These are phyloP conservation scores for Opeltia flavorubescens DNA, from an alignment of 495 filamentous ascomycete genomes.

Conservation along the genomic window DNA sequence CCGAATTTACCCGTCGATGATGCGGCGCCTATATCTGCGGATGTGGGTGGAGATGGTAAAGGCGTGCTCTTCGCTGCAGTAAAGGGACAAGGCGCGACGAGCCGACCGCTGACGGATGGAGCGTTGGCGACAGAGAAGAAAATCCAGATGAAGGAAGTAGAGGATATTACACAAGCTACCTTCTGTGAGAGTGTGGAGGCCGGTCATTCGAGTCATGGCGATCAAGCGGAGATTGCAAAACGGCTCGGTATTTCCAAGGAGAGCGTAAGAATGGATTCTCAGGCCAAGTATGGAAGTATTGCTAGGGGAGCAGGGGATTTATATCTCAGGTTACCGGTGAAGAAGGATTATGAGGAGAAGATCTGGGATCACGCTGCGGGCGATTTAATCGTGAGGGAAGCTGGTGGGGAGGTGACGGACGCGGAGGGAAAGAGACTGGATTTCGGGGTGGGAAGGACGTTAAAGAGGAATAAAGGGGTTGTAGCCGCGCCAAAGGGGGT, in stretches of 20 bases:
- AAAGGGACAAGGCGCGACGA: slow-evolving; percentile 58
- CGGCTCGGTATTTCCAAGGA: slow-evolving; percentile 72
- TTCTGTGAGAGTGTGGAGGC: slow-evolving; percentile 96
- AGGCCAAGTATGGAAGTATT: slow-evolving; percentile 94
- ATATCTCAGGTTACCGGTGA: slow-evolving; percentile 76
- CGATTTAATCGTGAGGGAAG: slow-evolving; percentile 84
- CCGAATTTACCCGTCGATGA: slow-evolving; percentile 87
- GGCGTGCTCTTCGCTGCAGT: slow-evolving; percentile 81
- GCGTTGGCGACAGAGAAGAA: slow-evolving; percentile 41
- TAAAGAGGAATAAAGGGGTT: slow-evolving; percentile 82
- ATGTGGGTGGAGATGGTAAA: slow-evolving; percentile 50
- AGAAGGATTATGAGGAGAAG: slow-evolving; percentile 87
- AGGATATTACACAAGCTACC: slow-evolving; percentile 61
- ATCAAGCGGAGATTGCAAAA: slow-evolving; percentile 71
- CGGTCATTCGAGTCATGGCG: slow-evolving; percentile 74
- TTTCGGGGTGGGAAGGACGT: slow-evolving; percentile 73
- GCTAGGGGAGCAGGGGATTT: slow-evolving; percentile 92
- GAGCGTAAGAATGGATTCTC: slow-evolving; percentile 87
- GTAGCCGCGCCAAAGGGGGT: slow-evolving; percentile 68
- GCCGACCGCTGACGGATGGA: slow-evolving; percentile 50
- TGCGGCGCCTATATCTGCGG: slow-evolving; percentile 45
- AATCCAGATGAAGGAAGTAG: slow-evolving; percentile 64
- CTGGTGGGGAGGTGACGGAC: slow-evolving; percentile 84
- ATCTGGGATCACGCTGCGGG: slow-evolving; percentile 99
- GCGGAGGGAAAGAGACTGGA: slow-evolving; percentile 65